These are phyloP conservation scores for Chrysoporthe austroafricana DNA, from an alignment of 2,329 filamentous ascomycete species.

Conservation along the genomic window DNA sequence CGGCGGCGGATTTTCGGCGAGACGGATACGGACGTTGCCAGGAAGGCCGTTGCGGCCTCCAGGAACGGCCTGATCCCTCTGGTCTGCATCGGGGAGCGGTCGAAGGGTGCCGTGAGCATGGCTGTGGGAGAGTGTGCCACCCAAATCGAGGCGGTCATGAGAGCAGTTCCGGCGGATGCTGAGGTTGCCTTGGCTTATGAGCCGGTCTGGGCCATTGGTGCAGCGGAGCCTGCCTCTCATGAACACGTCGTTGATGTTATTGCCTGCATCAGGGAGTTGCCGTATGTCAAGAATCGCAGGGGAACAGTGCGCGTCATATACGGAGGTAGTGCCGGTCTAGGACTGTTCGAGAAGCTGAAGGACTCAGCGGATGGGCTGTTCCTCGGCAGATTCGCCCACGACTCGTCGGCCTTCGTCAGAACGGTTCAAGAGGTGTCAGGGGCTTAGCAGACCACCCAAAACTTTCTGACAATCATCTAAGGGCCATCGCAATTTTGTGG, in stretches of 20 bases:
- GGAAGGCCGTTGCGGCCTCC: conserved; percentile 70
- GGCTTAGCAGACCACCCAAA: conserved; percentile 33
- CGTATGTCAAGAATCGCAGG: conserved; percentile 53
- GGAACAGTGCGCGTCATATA: conserved; percentile 74
- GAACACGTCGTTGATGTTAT: conserved; percentile 76
- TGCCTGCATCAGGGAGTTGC: conserved; percentile 60
- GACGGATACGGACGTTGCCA: conserved; percentile 68
- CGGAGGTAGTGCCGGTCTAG: conserved; percentile 81
- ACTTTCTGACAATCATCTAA: no score
- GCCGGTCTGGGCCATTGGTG: conserved; percentile 87
- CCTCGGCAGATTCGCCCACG: conserved; percentile 79
- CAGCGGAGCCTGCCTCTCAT: conserved; percentile 69
- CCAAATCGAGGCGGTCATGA: conserved; percentile 68
- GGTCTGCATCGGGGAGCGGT: conserved; percentile 79
- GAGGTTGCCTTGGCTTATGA: conserved; percentile 83
- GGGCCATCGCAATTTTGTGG: neutral
- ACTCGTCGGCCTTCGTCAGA: conserved; percentile 70
- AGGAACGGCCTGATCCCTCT: conserved; percentile 75
- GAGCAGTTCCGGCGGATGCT: conserved; percentile 60
- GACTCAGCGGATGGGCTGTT: conserved; percentile 80
- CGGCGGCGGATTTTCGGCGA: conserved; percentile 73
- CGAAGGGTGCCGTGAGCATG: conserved; percentile 50
- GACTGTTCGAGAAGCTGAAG: conserved; percentile 70
- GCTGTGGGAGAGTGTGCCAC: conserved; percentile 68
- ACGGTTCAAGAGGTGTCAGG: conserved; percentile 73